A percentile compares a stretch with the other conserved stretches of the same genome.
phyloP scores from a whole-genome alignment of 1,139 yeast genomes.

The Debaryomyces sp. region DNA sequence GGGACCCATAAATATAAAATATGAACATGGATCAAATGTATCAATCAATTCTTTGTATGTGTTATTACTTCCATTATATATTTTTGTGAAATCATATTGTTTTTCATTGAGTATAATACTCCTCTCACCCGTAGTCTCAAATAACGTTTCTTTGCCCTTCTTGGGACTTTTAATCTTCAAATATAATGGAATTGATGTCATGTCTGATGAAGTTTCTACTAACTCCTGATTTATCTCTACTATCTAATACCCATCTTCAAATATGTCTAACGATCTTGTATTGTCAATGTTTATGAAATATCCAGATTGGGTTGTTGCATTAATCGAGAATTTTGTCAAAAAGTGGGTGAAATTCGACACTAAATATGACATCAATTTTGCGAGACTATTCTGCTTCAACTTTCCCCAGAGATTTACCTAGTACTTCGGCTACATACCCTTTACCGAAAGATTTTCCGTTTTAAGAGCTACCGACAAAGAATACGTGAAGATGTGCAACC shows the following conservation, averaged over 20 bases:
- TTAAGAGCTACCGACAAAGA: neutral
- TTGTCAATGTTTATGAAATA: slow-evolving; percentile 1
- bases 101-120: slow-evolving; percentile 24
- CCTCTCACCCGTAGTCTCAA: slow-evolving; percentile 16
- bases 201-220: neutral
- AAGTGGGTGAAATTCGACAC: neutral
- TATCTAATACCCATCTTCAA: neutral
- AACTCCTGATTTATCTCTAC: neutral
- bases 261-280: neutral
- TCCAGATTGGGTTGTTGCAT: slow-evolving; percentile 2
- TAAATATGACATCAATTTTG: neutral
- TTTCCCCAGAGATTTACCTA: neutral
- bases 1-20: slow-evolving; percentile 35
- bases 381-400: neutral
- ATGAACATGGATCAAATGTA: slow-evolving; percentile 14
- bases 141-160: slow-evolving; percentile 11
- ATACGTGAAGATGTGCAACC: neutral
- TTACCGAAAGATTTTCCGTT: neutral
- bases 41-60: slow-evolving; percentile 17
- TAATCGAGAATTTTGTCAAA: neutral
- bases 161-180: slow-evolving; percentile 25
- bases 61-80: slow-evolving; percentile 15
- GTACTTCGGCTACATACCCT: neutral
- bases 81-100: slow-evolving; percentile 24
- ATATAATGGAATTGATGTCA: slow-evolving; percentile 25